Evolutionary conservation across 768 basidiomycete species (phyloP).

Genomic region (Amanita polypyramis): DNA sequence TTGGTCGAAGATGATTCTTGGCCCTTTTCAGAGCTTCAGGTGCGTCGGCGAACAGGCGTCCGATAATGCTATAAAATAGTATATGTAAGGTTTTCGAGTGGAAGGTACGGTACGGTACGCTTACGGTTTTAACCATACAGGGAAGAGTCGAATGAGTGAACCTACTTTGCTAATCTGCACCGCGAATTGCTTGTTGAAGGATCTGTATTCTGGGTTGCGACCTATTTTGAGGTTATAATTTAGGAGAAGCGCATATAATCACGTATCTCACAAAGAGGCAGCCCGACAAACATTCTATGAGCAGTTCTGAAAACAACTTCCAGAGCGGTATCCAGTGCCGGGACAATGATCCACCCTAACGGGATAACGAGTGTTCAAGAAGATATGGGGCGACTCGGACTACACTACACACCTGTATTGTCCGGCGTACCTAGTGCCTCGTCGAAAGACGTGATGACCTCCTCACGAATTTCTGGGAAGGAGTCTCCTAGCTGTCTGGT

Average conservation of each 20-base stretch:
- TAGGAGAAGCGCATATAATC: not conserved
- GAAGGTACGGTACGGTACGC: not conserved
- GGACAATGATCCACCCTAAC: conserved; percentile 11
- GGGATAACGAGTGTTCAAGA: too few relatives aligned
- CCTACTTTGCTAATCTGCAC: conserved; percentile 11
- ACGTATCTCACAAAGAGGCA: conserved; percentile 15
- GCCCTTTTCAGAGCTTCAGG: conserved; percentile 14
- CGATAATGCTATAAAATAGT: conserved; percentile 10
- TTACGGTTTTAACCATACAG: conserved; percentile 16
- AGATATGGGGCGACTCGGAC: too few relatives aligned
- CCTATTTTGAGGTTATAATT: conserved; percentile 9
- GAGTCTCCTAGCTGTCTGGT: too few relatives aligned
- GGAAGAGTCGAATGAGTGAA: conserved; percentile 15
- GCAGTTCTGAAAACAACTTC: conserved; percentile 14
- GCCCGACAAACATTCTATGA: conserved; percentile 11
- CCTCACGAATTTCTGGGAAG: too few relatives aligned
- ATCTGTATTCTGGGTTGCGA: conserved; percentile 13
- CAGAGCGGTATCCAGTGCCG: conserved; percentile 10
- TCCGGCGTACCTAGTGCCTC: too few relatives aligned
- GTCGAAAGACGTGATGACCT: too few relatives aligned
- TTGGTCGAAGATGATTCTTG: conserved; percentile 22
- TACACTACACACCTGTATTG: too few relatives aligned
- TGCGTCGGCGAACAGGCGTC: conserved; percentile 8
- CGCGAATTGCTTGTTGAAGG: conserved; percentile 11
- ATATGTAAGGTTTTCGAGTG: not conserved